Conservation (phyloP, 2,329 filamentous ascomycete genomes). For the Monilinia polystroma region DNA sequence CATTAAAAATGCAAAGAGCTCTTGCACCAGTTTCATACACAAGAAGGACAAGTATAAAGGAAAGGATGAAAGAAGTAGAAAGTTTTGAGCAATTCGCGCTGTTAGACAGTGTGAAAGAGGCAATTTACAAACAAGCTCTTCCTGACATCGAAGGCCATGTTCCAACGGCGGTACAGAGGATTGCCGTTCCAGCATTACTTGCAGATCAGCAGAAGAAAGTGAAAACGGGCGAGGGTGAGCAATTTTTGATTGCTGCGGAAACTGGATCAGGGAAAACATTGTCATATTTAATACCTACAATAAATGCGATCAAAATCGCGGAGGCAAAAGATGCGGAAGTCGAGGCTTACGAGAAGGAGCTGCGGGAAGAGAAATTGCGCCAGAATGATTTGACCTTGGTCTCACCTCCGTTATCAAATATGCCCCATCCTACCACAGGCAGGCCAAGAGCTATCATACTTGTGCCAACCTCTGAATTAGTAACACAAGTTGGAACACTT, state of each 20-base stretch:
- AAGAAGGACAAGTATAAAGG: constrained; percentile 53
- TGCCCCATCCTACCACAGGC: constrained; percentile 70
- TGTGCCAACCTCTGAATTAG: constrained; percentile 88
- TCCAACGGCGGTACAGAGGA: constrained; percentile 84
- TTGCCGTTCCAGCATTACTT: constrained; percentile 82
- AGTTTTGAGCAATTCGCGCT: constrained; percentile 81
- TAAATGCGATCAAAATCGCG: constrained; percentile 80
- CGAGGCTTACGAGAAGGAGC: constrained; percentile 58
- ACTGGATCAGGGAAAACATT: constrained; percentile 97
- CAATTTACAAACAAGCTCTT: constrained; percentile 71
- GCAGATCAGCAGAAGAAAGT: constrained; percentile 47
- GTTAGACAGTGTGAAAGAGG: constrained; percentile 67
- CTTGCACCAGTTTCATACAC: constrained; percentile 76
- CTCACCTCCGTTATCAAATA: constrained; percentile 56
- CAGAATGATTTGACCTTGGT: constrained; percentile 62
- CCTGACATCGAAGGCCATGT: constrained; percentile 70
- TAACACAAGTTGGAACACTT: constrained; percentile 78
- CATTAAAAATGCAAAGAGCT: constrained; percentile 89
- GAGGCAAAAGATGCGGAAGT: constrained; percentile 61
- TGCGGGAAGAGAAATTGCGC: constrained; percentile 53
- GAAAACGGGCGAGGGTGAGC: constrained; percentile 42
- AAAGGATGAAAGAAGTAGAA: constrained; percentile 63
- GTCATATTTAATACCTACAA: constrained; percentile 80
- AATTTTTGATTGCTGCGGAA: constrained; percentile 87
- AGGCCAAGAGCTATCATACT: constrained; percentile 82